A percentile compares a stretch with the other conserved stretches of the same genome.
phyloP scores from a whole-genome alignment of 2,329 filamentous ascomycete species.

The Hypoxylon sp. region DNA sequence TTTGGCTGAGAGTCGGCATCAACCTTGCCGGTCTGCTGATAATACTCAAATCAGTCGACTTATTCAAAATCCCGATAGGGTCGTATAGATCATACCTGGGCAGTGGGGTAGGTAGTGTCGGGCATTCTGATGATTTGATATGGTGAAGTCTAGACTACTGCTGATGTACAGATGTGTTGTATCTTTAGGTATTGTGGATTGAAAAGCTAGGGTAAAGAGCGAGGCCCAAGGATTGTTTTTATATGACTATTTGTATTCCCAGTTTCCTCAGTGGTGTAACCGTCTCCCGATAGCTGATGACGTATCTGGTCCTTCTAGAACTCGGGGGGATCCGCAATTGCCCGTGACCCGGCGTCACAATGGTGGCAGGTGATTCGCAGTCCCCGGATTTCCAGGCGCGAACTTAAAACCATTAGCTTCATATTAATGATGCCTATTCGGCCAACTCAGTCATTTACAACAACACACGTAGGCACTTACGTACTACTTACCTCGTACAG shows the following conservation, averaged over 20 bases:
- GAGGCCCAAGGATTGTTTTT: slow-evolving; percentile 16
- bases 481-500: slow-evolving; percentile 16
- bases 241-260: slow-evolving; percentile 20
- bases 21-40: slow-evolving; percentile 51
- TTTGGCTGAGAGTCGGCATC: slow-evolving; percentile 59
- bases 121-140: slow-evolving; percentile 48
- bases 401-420: slow-evolving; percentile 23
- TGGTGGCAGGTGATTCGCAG: slow-evolving; percentile 50
- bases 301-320: slow-evolving; percentile 47
- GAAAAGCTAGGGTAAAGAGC: slow-evolving; percentile 1
- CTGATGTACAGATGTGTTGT: slow-evolving; percentile 7
- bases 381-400: slow-evolving; percentile 43
- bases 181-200: slow-evolving; percentile 7
- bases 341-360: slow-evolving; percentile 53
- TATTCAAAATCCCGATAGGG: slow-evolving; percentile 5
- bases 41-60: slow-evolving; percentile 19
- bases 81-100: slow-evolving; percentile 46
- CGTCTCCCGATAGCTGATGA: slow-evolving; percentile 50
- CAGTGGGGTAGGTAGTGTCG: slow-evolving; percentile 43
- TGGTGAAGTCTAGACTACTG: slow-evolving; percentile 8
- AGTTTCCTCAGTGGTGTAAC: slow-evolving; percentile 42
- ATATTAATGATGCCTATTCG: slow-evolving; percentile 24
- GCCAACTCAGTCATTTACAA: slow-evolving; percentile 1
- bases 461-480: slow-evolving; percentile 35
- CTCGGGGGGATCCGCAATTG: slow-evolving; percentile 35